Percentiles rank a stretch among this genome's conserved stretches.
These are phyloP conservation scores for Acidomyces sp. DNA, from an alignment of 495 filamentous ascomycete genomes.

Conservation along the genomic window DNA sequence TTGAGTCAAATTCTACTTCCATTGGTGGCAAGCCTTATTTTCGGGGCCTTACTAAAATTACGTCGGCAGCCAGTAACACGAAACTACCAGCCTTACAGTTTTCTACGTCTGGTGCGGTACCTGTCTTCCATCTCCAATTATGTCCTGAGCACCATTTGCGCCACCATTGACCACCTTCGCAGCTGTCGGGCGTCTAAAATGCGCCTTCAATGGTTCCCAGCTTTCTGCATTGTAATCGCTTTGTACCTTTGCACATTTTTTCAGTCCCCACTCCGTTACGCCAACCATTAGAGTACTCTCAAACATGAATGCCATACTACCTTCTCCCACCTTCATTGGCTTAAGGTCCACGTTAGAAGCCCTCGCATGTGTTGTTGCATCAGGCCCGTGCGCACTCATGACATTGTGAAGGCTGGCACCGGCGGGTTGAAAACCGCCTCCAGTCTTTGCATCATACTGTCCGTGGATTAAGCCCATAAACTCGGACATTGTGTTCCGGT, in stretches of 20 bases:
- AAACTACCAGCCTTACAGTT: too few species aligned
- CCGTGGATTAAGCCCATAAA: slow-evolving; percentile 68
- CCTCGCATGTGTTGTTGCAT: slow-evolving; percentile 43
- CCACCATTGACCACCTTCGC: slow-evolving; percentile 75
- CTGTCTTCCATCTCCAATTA: slow-evolving; percentile 19
- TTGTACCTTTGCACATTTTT: slow-evolving; percentile 74
- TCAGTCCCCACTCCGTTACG: slow-evolving; percentile 81
- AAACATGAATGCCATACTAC: slow-evolving; percentile 58
- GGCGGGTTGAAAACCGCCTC: slow-evolving; percentile 50
- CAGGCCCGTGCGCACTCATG: slow-evolving; percentile 52
- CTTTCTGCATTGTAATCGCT: slow-evolving; percentile 71
- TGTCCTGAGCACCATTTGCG: slow-evolving; percentile 22
- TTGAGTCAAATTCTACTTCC: too few species aligned
- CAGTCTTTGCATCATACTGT: slow-evolving; percentile 52
- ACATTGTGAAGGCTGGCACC: slow-evolving; percentile 52
- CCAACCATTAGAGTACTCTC: slow-evolving; percentile 64
- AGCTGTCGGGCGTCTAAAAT: slow-evolving; percentile 52
- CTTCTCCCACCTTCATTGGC: slow-evolving; percentile 47
- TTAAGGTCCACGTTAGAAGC: slow-evolving; percentile 45
- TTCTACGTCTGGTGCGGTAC: slow-evolving; percentile 22
- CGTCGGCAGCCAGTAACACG: too few species aligned
- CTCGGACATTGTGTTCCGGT: slow-evolving; percentile 74
- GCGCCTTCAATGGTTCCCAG: slow-evolving; percentile 65
- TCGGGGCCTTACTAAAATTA: too few species aligned
- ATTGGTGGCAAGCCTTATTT: too few species aligned